Conservation (phyloP, 192 early-diverging fungal genomes). For the Coemansia guatemalensis region DNA sequence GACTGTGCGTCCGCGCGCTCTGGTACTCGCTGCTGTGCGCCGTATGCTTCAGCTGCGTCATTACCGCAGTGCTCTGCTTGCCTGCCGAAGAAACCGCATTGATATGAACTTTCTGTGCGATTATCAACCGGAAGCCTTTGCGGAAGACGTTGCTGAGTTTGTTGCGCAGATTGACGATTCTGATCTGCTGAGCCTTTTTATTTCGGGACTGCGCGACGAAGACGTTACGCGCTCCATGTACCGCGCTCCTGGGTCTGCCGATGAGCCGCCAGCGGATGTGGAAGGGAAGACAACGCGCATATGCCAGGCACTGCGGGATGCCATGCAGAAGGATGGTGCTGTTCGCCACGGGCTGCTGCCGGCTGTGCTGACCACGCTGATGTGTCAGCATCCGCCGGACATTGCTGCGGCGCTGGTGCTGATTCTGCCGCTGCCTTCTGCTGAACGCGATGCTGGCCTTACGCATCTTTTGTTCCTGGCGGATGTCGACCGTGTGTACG, state of each 20-base stretch:
- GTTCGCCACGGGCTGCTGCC: conserved; percentile 60
- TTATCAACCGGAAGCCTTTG: conserved; percentile 68
- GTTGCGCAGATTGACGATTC: conserved; percentile 73
- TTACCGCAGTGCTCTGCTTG: conserved; percentile 76
- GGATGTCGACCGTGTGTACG: conserved; percentile 83
- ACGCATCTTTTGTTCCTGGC: conserved; percentile 92
- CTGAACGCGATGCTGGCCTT: conserved; percentile 79
- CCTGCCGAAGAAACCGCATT: conserved; percentile 87
- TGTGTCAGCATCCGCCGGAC: conserved; percentile 76
- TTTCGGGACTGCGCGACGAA: conserved; percentile 77
- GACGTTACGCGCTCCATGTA: conserved; percentile 87
- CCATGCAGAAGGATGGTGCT: conserved; percentile 55
- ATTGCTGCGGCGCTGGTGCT: conserved; percentile 75
- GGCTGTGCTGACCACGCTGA: conserved; percentile 82
- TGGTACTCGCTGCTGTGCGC: conserved; percentile 79
- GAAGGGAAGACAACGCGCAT: conserved; percentile 70
- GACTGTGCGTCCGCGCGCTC: conserved; percentile 85
- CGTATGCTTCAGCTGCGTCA: conserved; percentile 59
- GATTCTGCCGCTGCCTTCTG: conserved; percentile 50
- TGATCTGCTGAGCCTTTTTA: conserved; percentile 89
- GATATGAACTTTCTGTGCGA: conserved; percentile 93
- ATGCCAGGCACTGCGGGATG: conserved; percentile 66
- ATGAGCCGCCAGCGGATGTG: neutral
- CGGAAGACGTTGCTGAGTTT: conserved; percentile 67
- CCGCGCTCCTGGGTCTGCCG: conserved; percentile 32